Evolutionary conservation across 345 rosid genomes (phyloP).

Genomic region (Brassica nigra): DNA sequence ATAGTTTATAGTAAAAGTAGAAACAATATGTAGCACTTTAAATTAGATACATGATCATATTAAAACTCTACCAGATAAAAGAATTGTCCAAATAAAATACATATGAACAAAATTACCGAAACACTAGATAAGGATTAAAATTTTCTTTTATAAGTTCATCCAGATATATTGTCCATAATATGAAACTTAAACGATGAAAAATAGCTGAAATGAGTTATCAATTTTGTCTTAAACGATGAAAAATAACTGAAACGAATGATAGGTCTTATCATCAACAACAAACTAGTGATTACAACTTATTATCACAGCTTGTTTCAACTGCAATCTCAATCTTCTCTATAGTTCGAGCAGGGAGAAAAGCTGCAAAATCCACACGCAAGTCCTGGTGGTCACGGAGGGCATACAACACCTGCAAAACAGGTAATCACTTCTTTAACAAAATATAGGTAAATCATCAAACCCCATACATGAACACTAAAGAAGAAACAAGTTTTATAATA

Average conservation of each 20-base stretch:
- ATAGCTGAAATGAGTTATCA: background rate
- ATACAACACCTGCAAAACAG: background rate
- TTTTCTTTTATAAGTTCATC: background rate
- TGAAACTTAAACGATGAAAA: background rate
- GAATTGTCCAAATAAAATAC: background rate
- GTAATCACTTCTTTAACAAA: background rate
- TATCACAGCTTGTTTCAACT: background rate
- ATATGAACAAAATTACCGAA: background rate
- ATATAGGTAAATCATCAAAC: background rate
- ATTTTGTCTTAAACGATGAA: background rate
- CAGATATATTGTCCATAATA: background rate
- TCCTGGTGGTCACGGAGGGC: background rate
- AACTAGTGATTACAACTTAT: background rate
- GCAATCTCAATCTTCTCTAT: background rate
- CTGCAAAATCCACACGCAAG: background rate
- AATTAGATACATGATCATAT: background rate
- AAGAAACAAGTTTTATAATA: background rate
- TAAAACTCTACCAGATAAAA: background rate
- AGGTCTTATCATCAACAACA: background rate
- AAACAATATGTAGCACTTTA: background rate
- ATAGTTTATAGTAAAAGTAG: background rate
- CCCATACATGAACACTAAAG: background rate
- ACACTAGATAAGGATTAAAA: background rate
- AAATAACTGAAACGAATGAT: background rate
- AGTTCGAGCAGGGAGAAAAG: background rate